Base-by-base conservation (phyloP, 495 filamentous ascomycete genomes). In the Penicillium pancosmium region DNA sequence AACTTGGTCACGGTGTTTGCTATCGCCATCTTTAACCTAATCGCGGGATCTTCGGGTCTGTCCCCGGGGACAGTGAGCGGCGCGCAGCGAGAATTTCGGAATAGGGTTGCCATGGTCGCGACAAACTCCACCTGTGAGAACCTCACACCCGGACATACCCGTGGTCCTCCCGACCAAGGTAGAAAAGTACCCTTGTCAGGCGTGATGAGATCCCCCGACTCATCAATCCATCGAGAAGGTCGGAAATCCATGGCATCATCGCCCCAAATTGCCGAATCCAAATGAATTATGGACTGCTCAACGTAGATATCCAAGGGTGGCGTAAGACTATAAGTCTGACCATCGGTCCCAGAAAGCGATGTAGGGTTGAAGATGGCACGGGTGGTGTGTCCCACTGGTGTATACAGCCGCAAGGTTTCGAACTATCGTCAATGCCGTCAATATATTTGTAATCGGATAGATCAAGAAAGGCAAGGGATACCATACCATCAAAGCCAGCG, bases 81-180 rank as follows among this genome's bases (percentile, higher is more conserved):
- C 41, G 8, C 27, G 41, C 25, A 55, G 3, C 53, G 40, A 12
- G 27, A 33, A 35, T 34, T 16, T 5, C 50, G 50, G 23, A 58
- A 43, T 7, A 58, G 25, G 3, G 38, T 52, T 7, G 50, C 75
- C 54, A 84, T 67, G 0, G 69, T 68, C 0, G 80, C 80, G 2
- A 84, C 82, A 56, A 82, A 81, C 60, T 85, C 82, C 0, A 84
- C 82, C 59, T 82, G 74, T 0, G 77, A 68, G 57, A 84, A 80
- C 53, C 80, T 84, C 61, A 70, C 72, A 0, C 82, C 83, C 2
- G 80, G 78, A 51, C 81, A 84, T 35, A 75, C 61, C 0, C 76
- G 66, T 2, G 71, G 60, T 12, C 81, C 81, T 0, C 74, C 74
- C 1, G 80, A 79, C 82, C 81, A 86, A 0, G 74, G 74, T 2